phyloP scores from a whole-genome alignment of 345 rosid species.

The Durio zibethinus region DNA sequence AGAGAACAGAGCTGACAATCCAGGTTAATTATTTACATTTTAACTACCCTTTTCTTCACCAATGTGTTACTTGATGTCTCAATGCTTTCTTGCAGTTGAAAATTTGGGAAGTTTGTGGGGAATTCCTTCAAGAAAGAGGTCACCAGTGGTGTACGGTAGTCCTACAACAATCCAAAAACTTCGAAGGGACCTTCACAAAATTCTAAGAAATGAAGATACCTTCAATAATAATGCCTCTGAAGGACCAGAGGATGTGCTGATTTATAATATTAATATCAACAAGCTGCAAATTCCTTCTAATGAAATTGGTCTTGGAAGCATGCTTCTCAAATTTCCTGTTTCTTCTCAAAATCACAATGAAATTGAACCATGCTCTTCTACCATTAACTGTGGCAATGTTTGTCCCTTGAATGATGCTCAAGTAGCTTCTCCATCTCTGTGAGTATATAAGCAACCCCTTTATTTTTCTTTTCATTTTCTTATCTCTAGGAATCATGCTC shows the following conservation, averaged over 20 bases:
- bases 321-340: constrained; percentile 22
- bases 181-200: constrained; percentile 23
- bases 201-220: constrained; percentile 6
- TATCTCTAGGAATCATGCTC: no score
- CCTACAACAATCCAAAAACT: constrained; percentile 25
- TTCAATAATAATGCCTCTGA: background rate
- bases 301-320: constrained; percentile 38
- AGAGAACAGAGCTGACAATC: background rate
- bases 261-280: constrained; percentile 19
- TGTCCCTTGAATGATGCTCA: background rate
- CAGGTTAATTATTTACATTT: background rate
- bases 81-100: background rate
- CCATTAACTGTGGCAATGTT: background rate
- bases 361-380: background rate
- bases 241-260: constrained; percentile 26
- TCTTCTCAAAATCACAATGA: background rate
- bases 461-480: no score
- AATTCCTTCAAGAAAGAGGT: constrained; percentile 23
- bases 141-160: background rate
- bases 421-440: background rate
- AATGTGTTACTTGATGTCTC: background rate
- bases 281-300: background rate
- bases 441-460: no score
- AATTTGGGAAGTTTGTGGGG: background rate
- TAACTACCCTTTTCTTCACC: background rate